Base-by-base conservation (phyloP, 192 early-diverging fungal genomes). In the Mortierella alpina region DNA sequence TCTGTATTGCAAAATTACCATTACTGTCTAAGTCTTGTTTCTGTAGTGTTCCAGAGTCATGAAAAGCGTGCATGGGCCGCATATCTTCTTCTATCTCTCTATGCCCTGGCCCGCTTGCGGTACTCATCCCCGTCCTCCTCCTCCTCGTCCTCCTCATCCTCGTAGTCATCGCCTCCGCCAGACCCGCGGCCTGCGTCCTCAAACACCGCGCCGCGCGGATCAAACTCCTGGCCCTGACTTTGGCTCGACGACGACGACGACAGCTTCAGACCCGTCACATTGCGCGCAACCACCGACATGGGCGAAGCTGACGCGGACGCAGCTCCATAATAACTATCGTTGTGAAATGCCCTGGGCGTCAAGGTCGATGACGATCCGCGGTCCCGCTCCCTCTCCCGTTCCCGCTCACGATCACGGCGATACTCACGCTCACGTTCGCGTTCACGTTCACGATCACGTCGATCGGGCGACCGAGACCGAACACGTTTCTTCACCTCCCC, bases 241-340 rank as follows among this genome's bases (percentile, higher is more conserved):
- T 63, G 60, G 12, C 59, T 69, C 18, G 74, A 76, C 5, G 65
- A 52, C 10, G 65, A 53, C 4, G 74, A 52, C 12, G 74, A 76
- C 46, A 76, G 50, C 55, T 69, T 76, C 52, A 76, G 18, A 13
- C 74, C 58, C 17, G 74, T 76, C 22, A 76, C 74, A 22, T 76
- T 76, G 41, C 67, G 51, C 0, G 74, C 42, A 6, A 76, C 74
- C 14, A 61, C 20, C 18, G 74, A 76, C 74, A 76, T 76, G 44
- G 74, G 74, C 41, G 74, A 76, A 9, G 74, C 74, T 17, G 74
- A 76, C 4, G 74, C 74, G 0, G 74, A 76, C 1, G 64, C 58
- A n/a, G 58, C 72, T 8, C 18, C 49, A 40, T 61, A 42, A 39
- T 74, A 67, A 5, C 40, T 14, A 13, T 67, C 72, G 52, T 75